Evolutionary conservation across 2,329 filamentous ascomycete species (phyloP), one percentile per base, ranked within the genome.

Genomic region (Thermomyces lanuginosus): DNA sequence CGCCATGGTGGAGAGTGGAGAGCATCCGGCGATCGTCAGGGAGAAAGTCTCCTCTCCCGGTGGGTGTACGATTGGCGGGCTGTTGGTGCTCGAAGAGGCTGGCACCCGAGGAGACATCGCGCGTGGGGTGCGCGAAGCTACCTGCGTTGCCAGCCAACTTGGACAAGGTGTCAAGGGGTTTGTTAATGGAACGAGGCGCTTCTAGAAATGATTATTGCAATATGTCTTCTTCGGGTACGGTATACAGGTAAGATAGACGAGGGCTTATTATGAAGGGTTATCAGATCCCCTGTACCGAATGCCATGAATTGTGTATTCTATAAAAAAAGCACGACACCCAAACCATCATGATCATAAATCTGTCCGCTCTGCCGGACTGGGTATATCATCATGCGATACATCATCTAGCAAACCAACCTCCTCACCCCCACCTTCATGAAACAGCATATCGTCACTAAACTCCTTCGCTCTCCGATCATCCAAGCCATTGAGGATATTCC

Each of bases 401-500:
- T 52, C 45, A 24, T 35, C 42, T n/a, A 57, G 44, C n/a, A 56
- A 36, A 9, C 52, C 50, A 21, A 48, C 40, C 18, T 49, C 51
- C 36, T 56, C 52, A 18, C 45, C 45, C 5, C 31, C 34, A 23
- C 44, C 33, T 8, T 28, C 34, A 17, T 46, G 40, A 16, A 39
- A 32, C 22, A 46, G 46, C 4, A 40, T 31, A 22, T 37, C 38
- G 5, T 43, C 40, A 22, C 39, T 43, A 11, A 51, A 35, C n/a
- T 38, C 42, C 21, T 51, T 44, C 28, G 42, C 40, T 19, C 43
- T 39, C 15, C 38, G 38, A 27, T 74, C 69, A 36, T 76, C 74
- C 6, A 71, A 72, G 21, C 76, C 80, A 46, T 92, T 82, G 23
- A 95, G 62, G 20, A 95, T 73, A 50, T 81, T 84, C 80, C 84